Evolutionary conservation across 73 alveolate species (phyloP), one percentile per base, ranked within the genome.

Genomic region (Breviolum minutum): DNA sequence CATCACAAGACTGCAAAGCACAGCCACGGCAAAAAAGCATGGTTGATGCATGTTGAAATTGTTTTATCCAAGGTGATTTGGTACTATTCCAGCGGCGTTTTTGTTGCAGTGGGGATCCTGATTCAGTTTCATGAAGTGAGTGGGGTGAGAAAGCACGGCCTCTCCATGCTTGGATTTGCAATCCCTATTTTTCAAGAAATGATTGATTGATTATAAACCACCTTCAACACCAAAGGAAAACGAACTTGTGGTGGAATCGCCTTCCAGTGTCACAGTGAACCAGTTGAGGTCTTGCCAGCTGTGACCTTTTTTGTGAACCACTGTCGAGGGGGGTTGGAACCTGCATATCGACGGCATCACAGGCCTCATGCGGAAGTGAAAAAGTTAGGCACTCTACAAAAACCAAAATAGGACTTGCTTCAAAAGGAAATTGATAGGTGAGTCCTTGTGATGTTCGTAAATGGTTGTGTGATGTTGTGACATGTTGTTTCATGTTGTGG

Each of bases 311-410:
- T 92, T 61, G 90, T 92, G 54, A 73, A 81, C 91, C 98, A 92
- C 98, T 92, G 66, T 73, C 98, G 90, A 11, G 98, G 98, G 40
- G 90, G 98, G 32, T 66, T 92, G 13, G 98, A 92, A 17, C 69
- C 32, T 14, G 98, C 98, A 48, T 92, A 92, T 69, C 89, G 98
- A 48, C 98, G 79, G 70, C 98, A 92, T 76, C 98, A 92, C 90
- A 73, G 80, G 98, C 69, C 27, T 19, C 40, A 8, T 7, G 76
- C 54, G 30, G 40, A 17, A 64, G 29, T 69, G 22, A 12, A 7
- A 40, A 40, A 40, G 54, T 40, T 40, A 40, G 54, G 54, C 54
- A 40, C 54, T 40, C 54, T 40, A 40, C 3, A 40, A 40, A 3
- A 40, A 40, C 54, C 54, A 0, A 40, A 40, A 40, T 40, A 40